Conservation (phyloP, 2,329 filamentous ascomycete species). For the Eutypella sp. region DNA sequence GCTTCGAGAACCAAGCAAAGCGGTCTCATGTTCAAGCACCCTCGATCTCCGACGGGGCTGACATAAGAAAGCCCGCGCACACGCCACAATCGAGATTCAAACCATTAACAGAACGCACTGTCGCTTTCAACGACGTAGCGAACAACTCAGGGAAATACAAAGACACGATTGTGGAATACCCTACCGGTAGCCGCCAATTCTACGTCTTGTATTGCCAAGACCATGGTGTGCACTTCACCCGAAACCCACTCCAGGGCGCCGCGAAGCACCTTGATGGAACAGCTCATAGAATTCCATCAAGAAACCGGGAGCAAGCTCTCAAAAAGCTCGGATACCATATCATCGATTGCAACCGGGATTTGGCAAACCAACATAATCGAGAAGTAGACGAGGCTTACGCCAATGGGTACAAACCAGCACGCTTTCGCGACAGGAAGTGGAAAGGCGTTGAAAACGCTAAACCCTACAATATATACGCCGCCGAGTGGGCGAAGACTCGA, state of each 20-base stretch:
- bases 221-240: slow-evolving; percentile 32
- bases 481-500: slow-evolving; percentile 21
- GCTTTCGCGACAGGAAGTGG: too few relatives aligned
- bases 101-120: slow-evolving; percentile 13
- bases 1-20: slow-evolving; percentile 5
- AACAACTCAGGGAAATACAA: slow-evolving; percentile 28
- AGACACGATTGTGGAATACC: slow-evolving; percentile 27
- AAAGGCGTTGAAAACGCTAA: slow-evolving; percentile 22
- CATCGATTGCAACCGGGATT: slow-evolving; percentile 24
- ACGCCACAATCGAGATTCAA: slow-evolving; percentile 2
- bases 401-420: slow-evolving; percentile 27
- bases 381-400: slow-evolving; percentile 23
- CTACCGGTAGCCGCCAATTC: slow-evolving; percentile 19
- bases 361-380: slow-evolving; percentile 29
- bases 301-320: slow-evolving; percentile 26
- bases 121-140: slow-evolving; percentile 33
- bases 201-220: slow-evolving; percentile 37
- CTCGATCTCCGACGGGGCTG: background rate
- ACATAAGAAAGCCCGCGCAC: slow-evolving; percentile 7
- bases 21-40: slow-evolving; percentile 8
- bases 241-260: slow-evolving; percentile 29
- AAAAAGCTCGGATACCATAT: slow-evolving; percentile 30
- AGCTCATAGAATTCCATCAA: slow-evolving; percentile 25
- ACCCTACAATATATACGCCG: slow-evolving; percentile 30
- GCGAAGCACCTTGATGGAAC: slow-evolving; percentile 32